phyloP scores from a whole-genome alignment of 2,329 filamentous ascomycete species.

The Dactylella cylindrospora region DNA sequence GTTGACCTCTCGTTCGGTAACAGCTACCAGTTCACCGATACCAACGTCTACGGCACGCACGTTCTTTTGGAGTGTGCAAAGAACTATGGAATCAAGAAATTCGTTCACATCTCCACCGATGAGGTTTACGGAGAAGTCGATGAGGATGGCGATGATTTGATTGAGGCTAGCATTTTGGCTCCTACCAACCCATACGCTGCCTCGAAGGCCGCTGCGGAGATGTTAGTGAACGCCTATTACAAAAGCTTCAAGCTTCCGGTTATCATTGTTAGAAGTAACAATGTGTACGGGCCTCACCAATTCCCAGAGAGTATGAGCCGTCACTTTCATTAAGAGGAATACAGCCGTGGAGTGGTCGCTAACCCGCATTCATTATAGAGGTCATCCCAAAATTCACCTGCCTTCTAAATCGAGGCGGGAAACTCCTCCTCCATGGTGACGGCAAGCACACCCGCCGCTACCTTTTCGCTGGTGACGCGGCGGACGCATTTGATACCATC shows the following conservation, averaged over 20 bases:
- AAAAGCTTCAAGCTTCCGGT: conserved; percentile 79
- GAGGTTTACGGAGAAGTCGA: conserved; percentile 82
- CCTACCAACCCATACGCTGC: conserved; percentile 82
- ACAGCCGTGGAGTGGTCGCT: neutral
- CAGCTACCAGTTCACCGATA: conserved; percentile 77
- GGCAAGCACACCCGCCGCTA: conserved; percentile 74
- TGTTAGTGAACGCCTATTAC: conserved; percentile 82
- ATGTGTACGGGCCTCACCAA: conserved; percentile 82
- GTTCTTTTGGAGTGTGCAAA: conserved; percentile 75
- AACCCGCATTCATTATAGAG: conserved; percentile 57
- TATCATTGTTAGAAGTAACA: conserved; percentile 79
- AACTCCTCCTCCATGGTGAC: conserved; percentile 73
- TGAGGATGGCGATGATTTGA: conserved; percentile 68
- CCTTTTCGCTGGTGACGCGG: conserved; percentile 75
- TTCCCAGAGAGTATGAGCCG: conserved; percentile 72
- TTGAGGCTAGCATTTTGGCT: conserved; percentile 72
- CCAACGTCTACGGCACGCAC: conserved; percentile 82
- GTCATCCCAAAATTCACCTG: conserved; percentile 81
- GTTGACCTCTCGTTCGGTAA: conserved; percentile 82
- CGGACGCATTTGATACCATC: conserved; percentile 80
- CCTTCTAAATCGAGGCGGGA: conserved; percentile 66
- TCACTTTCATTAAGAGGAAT: neutral
- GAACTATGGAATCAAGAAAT: conserved; percentile 68
- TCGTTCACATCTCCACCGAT: conserved; percentile 81
- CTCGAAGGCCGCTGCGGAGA: conserved; percentile 78